Base-by-base conservation (phyloP, 345 rosid species). In the Cardiospermum halicacabum region DNA sequence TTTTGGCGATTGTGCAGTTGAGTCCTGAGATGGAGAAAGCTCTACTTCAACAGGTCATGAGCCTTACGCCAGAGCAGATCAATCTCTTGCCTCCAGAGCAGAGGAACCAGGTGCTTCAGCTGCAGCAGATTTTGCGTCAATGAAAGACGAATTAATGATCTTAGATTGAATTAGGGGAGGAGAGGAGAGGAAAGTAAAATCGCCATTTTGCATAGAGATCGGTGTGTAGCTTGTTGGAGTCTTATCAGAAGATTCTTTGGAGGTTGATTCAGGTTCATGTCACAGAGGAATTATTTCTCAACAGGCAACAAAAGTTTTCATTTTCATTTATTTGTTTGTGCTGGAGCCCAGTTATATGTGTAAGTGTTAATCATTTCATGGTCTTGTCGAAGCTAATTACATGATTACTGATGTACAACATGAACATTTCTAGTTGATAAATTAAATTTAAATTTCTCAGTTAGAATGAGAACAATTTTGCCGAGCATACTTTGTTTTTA, bases 21-120 rank as follows among this genome's bases (percentile, higher is more conserved):
- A 82, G 89, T 26, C 83, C 97, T 26, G 97, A 91, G 68, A 94
- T 84, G 97, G 97, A 91, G 88, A 84, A 89, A 83, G 91, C 93
- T n/a, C 80, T 94, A 58, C 95, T 91, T 70, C 96, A 91, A 60
- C 95, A 91, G 81, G 97, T 94, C 68, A 94, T 91, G 96, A 94
- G 97, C 82, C 85, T 94, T 43, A 89, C 99, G 25, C 97, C 82
- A 11, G 99, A 94, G 37, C 95, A 91, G 81, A 91, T 94, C 47
- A 87, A 82, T 82, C 81, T 81, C 48, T 75, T 94, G 67, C 96
- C 99, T 53, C 85, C 85, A 11, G 99, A 91, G 48, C 97, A 89
- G 67, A 84, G 99, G 71, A 84, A 77, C 65, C 99, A 91, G 80
- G 96, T 94, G 76, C 86, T 94, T 70, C 96, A 89, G 85, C 89